Evolutionary conservation across 2,329 filamentous ascomycete species (phyloP).

Genomic region (Fusarium nanum): DNA sequence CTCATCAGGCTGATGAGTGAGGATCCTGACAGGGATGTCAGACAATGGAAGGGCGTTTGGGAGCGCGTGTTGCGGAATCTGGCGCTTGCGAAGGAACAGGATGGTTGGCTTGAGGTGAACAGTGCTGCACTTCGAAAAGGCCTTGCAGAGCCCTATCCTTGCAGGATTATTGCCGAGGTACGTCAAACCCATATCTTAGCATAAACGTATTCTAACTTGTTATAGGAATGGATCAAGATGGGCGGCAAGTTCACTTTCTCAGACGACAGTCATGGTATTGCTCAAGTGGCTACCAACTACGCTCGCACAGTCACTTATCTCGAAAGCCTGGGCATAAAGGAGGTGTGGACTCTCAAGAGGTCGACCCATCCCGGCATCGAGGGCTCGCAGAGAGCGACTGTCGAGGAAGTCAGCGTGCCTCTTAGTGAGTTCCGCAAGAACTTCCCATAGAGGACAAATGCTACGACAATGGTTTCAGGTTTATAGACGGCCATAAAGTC

Average conservation of each 20-base stretch:
- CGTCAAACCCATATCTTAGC: conserved; percentile 42
- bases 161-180: conserved; percentile 79
- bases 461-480: not conserved
- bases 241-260: conserved; percentile 89
- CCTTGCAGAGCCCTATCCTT: conserved; percentile 89
- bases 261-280: conserved; percentile 92
- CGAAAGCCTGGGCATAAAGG: conserved; percentile 70
- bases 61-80: conserved; percentile 79
- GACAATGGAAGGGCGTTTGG: conserved; percentile 75
- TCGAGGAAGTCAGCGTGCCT: conserved; percentile 59
- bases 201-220: not conserved
- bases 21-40: conserved; percentile 71
- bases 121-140: conserved; percentile 89
- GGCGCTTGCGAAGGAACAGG: conserved; percentile 74
- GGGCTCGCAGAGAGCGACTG: conserved; percentile 48
- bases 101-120: conserved; percentile 90
- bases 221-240: conserved; percentile 75
- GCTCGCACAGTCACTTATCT: conserved; percentile 76
- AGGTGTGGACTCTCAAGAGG: conserved; percentile 69
- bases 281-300: conserved; percentile 91
- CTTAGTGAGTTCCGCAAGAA: conserved; percentile 54
- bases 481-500: conserved; percentile 24
- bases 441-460: conserved; percentile 32
- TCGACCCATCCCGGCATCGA: conserved; percentile 46
- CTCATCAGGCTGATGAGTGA: conserved; percentile 84